These are phyloP conservation scores for Thuja plicata DNA, from an alignment of 83 land plant genomes.

Conservation along the genomic window DNA sequence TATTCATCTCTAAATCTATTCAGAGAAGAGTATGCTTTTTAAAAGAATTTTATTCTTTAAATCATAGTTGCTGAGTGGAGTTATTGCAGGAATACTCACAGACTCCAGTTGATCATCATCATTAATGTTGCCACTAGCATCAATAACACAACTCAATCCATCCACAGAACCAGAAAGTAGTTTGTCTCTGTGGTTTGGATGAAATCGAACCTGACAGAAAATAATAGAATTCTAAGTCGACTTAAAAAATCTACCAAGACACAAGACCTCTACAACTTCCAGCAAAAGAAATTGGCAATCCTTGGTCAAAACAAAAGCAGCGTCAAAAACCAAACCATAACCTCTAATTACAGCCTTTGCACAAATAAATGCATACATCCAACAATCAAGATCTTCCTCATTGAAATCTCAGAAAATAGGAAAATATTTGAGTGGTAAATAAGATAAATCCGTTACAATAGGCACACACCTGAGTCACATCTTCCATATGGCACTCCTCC, in stretches of 20 bases:
- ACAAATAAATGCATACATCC: neutral
- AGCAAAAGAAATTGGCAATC: slow-evolving; percentile 10
- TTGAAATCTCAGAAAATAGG: neutral
- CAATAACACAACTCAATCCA: slow-evolving; percentile 79
- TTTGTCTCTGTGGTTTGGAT: slow-evolving; percentile 64
- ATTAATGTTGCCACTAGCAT: slow-evolving; percentile 71
- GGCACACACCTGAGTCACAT: slow-evolving; percentile 85
- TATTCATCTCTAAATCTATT: neutral
- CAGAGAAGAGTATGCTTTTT: neutral
- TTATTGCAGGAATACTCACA: slow-evolving; percentile 45
- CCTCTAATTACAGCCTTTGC: neutral
- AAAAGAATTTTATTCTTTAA: neutral
- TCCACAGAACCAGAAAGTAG: slow-evolving; percentile 92
- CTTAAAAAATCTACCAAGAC: neutral
- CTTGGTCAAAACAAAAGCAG: neutral
- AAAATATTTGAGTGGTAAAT: slow-evolving; percentile 16
- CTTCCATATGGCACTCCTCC: slow-evolving; percentile 95
- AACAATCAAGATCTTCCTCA: neutral
- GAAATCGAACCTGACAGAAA: slow-evolving; percentile 71
- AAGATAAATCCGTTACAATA: slow-evolving; percentile 6
- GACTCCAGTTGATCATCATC: slow-evolving; percentile 88
- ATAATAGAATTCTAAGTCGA: neutral
- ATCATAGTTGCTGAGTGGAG: neutral
- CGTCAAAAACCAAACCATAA: neutral
- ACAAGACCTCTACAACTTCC: neutral